Base-by-base conservation (phyloP, 257 asterid species). In the Gentiana straminea region DNA sequence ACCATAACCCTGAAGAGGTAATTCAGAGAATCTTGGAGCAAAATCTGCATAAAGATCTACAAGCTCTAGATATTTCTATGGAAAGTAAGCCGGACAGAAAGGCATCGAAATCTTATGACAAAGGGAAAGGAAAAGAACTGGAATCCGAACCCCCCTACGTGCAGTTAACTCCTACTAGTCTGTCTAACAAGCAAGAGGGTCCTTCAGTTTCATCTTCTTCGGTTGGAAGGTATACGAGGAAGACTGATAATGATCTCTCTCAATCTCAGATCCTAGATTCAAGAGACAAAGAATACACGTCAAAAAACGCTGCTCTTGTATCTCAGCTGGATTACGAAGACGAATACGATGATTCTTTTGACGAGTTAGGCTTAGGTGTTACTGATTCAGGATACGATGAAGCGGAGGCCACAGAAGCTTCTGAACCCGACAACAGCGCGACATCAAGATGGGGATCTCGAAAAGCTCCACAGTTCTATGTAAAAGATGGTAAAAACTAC, bases 271-370 rank as follows among this genome's bases (percentile, higher is more conserved):
- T 72, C 52, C 83, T 87, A 1, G 59, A 91, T 61, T 68, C 76
- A 45, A 77, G 66, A 65, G 72, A 60, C 41, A 82, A 79, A 5
- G 67, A 66, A 56, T 81, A 77, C 53, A 11, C 69, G 72, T 84
- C 79, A 11, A 85, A 80, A 77, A 84, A 91, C n/a, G 79, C 84
- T 33, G 82, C 86, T 34, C 86, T 91, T 57, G 62, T 74, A 33
- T 78, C 84, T 49, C 98, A 84, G 66, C 80, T 84, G 1, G 95
- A 91, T 81, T 91, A 91, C 35, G 98, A 91, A 67, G 98, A 91
- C 50, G 98, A 91, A 80, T 91, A 91, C 59, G 98, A 92, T 9
- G 98, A 88, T 66, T 92, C 98, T 13, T 92, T 88, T 59, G 98
- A 92, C 73, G 98, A 92, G 68, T 62, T 88, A 54, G 98, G 98